A percentile compares a stretch with the other conserved stretches of the same genome.
phyloP scores from a whole-genome alignment of 2,329 filamentous ascomycete species.

The Ascochyta fabae region DNA sequence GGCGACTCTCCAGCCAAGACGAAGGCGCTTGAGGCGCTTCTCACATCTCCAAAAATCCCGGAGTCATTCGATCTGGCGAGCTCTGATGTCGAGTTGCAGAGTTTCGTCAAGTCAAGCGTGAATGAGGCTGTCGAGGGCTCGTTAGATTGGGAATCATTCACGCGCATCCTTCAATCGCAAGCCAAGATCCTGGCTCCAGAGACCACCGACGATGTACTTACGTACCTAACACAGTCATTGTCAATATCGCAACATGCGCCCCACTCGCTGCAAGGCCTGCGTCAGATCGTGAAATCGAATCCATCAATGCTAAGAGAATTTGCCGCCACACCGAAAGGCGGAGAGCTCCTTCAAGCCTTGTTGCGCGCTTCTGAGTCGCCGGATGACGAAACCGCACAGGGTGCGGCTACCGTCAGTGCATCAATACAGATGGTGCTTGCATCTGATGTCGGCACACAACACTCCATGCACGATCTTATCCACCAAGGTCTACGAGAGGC shows the following conservation, averaged over 20 bases:
- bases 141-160: slow-evolving; percentile 46
- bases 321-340: slow-evolving; percentile 54
- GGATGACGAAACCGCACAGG: slow-evolving; percentile 58
- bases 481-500: slow-evolving; percentile 58
- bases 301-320: slow-evolving; percentile 53
- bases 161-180: slow-evolving; percentile 44
- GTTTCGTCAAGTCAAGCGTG: slow-evolving; percentile 41
- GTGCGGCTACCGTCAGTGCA: slow-evolving; percentile 48
- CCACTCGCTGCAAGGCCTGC: slow-evolving; percentile 54
- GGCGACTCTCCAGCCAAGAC: slow-evolving; percentile 36
- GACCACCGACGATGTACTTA: slow-evolving; percentile 49
- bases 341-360: slow-evolving; percentile 59
- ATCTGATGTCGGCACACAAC: slow-evolving; percentile 50
- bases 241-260: slow-evolving; percentile 44
- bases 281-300: slow-evolving; percentile 51
- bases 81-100: slow-evolving; percentile 45
- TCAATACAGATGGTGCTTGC: slow-evolving; percentile 45
- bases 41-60: slow-evolving; percentile 47
- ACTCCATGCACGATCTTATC: slow-evolving; percentile 60
- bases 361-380: slow-evolving; percentile 61
- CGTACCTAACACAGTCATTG: slow-evolving; percentile 48
- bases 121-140: slow-evolving; percentile 40
- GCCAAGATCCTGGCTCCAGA: slow-evolving; percentile 42
- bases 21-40: slow-evolving; percentile 40
- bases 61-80: slow-evolving; percentile 45